Evolutionary conservation across 306 rosid species (phyloP).

Genomic region (Pyrus communis): DNA sequence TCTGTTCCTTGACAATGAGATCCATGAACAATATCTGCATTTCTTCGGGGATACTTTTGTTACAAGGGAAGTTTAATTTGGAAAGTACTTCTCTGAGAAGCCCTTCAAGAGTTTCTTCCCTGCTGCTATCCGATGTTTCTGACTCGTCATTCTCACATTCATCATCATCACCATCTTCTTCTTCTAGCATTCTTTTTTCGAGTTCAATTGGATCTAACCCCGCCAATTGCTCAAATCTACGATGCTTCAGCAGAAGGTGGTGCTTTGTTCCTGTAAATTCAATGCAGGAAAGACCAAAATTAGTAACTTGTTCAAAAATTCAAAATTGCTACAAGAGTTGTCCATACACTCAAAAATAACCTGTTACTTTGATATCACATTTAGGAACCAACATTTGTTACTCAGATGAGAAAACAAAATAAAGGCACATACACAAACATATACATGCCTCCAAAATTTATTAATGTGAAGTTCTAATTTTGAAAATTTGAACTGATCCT

Average conservation of each 20-base stretch:
- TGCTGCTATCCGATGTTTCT: conserved; percentile 1
- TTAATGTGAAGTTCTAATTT: background rate
- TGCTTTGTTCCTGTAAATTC: conserved; percentile 66
- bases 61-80: conserved; percentile 19
- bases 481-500: too few species aligned
- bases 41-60: conserved; percentile 24
- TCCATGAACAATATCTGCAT: conserved; percentile 52
- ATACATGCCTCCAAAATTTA: background rate
- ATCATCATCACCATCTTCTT: conserved; percentile 21
- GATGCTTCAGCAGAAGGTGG: conserved; percentile 60
- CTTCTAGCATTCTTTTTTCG: conserved; percentile 55
- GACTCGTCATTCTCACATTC: conserved; percentile 13
- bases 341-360: background rate
- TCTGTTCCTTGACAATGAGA: conserved; percentile 60
- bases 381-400: background rate
- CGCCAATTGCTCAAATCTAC: conserved; percentile 83
- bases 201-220: conserved; percentile 74
- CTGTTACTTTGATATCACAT: background rate
- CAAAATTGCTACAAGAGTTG: background rate
- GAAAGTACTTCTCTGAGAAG: conserved; percentile 30
- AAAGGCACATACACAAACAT: background rate
- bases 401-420: background rate
- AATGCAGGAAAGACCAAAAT: background rate
- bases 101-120: conserved; percentile 24
- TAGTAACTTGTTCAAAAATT: background rate